These are phyloP conservation scores for Penicillium simplicissimum DNA, from an alignment of 495 filamentous ascomycete species.

Conservation along the genomic window DNA sequence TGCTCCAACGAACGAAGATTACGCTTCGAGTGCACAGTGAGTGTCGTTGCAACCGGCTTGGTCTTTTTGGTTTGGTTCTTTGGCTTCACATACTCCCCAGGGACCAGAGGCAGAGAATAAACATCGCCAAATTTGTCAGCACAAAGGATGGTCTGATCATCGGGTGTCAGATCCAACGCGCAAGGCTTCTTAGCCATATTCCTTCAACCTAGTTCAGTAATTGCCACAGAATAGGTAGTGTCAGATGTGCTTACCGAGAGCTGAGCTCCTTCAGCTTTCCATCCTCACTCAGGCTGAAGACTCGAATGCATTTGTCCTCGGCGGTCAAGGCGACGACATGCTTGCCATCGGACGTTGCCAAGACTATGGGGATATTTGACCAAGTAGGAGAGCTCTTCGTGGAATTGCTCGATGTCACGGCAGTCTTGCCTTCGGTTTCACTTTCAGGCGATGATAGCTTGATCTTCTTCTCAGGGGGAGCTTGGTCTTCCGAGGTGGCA, in stretches of 20 bases:
- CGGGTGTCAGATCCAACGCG: slow-evolving; percentile 65
- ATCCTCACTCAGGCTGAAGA: slow-evolving; percentile 64
- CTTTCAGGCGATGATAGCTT: slow-evolving; percentile 42
- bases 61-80: slow-evolving; percentile 35
- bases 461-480: slow-evolving; percentile 52
- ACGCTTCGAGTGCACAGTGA: slow-evolving; percentile 81
- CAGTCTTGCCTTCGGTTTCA: slow-evolving; percentile 22
- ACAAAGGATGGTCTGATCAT: slow-evolving; percentile 69
- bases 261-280: slow-evolving; percentile 68
- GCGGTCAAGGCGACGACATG: slow-evolving; percentile 77
- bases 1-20: slow-evolving; percentile 75
- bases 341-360: slow-evolving; percentile 57
- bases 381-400: slow-evolving; percentile 31
- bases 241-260: slow-evolving; percentile 56
- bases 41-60: slow-evolving; percentile 61
- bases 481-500: slow-evolving; percentile 32
- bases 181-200: slow-evolving; percentile 87
- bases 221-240: neutral
- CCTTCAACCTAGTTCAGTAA: slow-evolving; percentile 46
- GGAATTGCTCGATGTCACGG: slow-evolving; percentile 11
- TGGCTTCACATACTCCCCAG: slow-evolving; percentile 35
- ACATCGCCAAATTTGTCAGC: slow-evolving; percentile 98
- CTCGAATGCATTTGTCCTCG: slow-evolving; percentile 87
- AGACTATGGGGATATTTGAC: slow-evolving; percentile 57
- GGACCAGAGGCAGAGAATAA: slow-evolving; percentile 79